Percentiles rank a stretch among this genome's conserved stretches.
Conservation (phyloP, 2,329 filamentous ascomycete genomes). For the Leptodontidium sp. region DNA sequence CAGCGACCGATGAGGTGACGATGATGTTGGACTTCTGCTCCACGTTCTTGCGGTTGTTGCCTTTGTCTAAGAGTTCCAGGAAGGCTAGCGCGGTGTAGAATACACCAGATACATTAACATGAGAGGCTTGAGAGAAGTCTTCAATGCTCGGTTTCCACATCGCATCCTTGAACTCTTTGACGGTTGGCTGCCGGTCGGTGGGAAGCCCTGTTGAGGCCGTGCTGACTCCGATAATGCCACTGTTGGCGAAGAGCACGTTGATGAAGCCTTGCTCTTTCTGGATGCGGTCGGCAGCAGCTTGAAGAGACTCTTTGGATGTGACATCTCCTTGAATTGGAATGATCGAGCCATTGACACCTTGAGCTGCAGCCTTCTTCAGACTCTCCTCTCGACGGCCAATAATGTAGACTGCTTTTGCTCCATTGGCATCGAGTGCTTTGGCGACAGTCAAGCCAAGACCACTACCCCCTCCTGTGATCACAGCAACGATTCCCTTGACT, state of each 20-base stretch:
- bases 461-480: constrained; percentile 66
- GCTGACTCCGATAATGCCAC: constrained; percentile 60
- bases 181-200: constrained; percentile 48
- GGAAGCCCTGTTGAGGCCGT: constrained; percentile 32
- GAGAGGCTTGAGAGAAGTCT: constrained; percentile 65
- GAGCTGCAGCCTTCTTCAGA: constrained; percentile 55
- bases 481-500: constrained; percentile 62
- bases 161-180: constrained; percentile 54
- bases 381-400: constrained; percentile 58
- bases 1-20: constrained; percentile 76
- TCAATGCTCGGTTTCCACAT: constrained; percentile 53
- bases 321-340: constrained; percentile 58
- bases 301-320: constrained; percentile 66
- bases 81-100: constrained; percentile 76
- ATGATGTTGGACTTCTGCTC: constrained; percentile 63
- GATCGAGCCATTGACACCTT: constrained; percentile 37
- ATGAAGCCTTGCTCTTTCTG: constrained; percentile 63
- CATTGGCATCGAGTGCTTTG: constrained; percentile 59
- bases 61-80: constrained; percentile 70
- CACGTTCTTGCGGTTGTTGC: constrained; percentile 61
- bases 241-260: constrained; percentile 66
- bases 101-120: constrained; percentile 32
- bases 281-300: constrained; percentile 62
- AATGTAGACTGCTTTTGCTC: constrained; percentile 65
- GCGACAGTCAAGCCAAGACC: constrained; percentile 67